Conservation (phyloP, 2,329 filamentous ascomycete species). For the Sporothrix dimorphospora region DNA sequence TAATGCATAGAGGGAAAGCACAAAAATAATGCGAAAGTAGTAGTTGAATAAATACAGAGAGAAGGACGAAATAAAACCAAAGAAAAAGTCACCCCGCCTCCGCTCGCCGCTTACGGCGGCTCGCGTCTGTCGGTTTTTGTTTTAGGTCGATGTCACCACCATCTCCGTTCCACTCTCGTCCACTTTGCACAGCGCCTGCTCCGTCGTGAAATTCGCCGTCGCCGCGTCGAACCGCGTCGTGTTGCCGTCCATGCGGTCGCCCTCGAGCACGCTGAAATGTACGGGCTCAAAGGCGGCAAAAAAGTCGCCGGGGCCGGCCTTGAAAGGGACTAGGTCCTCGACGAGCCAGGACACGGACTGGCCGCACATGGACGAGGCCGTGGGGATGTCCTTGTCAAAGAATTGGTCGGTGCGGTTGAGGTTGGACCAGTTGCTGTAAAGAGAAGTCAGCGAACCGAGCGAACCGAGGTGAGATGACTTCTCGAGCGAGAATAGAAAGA, state of each 20-base stretch:
- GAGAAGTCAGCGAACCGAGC: background rate
- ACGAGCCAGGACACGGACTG: conserved; percentile 31
- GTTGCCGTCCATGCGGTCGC: conserved; percentile 24
- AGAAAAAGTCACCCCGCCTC: background rate
- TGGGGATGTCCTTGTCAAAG: conserved; percentile 25
- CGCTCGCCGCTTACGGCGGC: background rate
- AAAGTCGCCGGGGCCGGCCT: conserved; percentile 26
- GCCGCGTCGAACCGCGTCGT: conserved; percentile 17
- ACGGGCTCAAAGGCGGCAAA: conserved; percentile 31
- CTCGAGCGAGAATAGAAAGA: no score
- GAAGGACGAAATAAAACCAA: background rate
- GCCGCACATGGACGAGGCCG: conserved; percentile 27
- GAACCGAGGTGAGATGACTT: no score
- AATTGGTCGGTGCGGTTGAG: conserved; percentile 26
- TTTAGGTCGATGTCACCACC: conserved; percentile 27
- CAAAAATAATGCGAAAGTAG: background rate
- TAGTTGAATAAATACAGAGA: background rate
- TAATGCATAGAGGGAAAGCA: background rate
- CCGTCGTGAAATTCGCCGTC: conserved; percentile 28
- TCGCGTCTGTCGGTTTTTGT: background rate
- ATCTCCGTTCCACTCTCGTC: conserved; percentile 17
- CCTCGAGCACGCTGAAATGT: conserved; percentile 19
- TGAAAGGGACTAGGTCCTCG: conserved; percentile 29
- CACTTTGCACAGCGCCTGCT: conserved; percentile 27
- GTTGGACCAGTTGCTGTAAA: conserved; percentile 29